Evolutionary conservation across 2,329 filamentous ascomycete species (phyloP).

Genomic region (Pseudocercospora cruenta): DNA sequence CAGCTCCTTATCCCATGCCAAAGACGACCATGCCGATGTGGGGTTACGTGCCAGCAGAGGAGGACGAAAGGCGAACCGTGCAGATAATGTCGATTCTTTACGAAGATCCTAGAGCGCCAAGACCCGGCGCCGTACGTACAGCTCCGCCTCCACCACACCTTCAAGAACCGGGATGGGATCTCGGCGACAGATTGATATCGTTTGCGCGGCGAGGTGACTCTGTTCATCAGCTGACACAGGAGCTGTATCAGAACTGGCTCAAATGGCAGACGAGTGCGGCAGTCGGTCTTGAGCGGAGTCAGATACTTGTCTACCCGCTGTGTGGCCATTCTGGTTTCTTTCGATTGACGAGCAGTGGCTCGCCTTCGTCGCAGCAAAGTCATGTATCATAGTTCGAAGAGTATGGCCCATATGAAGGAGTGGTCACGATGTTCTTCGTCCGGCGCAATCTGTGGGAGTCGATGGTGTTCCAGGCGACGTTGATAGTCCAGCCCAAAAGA

Average conservation of each 20-base stretch:
- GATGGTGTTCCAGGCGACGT: too few species aligned
- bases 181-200: background rate
- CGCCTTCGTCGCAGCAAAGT: too few species aligned
- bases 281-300: background rate
- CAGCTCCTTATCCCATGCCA: background rate
- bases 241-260: background rate
- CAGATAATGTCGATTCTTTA: background rate
- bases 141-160: background rate
- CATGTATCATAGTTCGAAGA: too few species aligned
- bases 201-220: background rate
- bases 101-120: background rate
- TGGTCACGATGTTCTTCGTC: too few species aligned
- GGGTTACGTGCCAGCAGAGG: background rate
- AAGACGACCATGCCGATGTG: background rate
- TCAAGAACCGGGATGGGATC: background rate
- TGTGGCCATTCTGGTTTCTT: background rate
- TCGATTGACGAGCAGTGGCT: background rate
- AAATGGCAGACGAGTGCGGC: background rate
- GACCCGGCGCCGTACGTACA: background rate
- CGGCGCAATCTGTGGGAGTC: too few species aligned
- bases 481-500: too few species aligned
- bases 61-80: background rate
- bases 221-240: background rate
- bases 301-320: background rate
- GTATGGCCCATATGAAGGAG: too few species aligned